phyloP scores from a whole-genome alignment of 345 rosid species.

The Dipteronia sinensis region DNA sequence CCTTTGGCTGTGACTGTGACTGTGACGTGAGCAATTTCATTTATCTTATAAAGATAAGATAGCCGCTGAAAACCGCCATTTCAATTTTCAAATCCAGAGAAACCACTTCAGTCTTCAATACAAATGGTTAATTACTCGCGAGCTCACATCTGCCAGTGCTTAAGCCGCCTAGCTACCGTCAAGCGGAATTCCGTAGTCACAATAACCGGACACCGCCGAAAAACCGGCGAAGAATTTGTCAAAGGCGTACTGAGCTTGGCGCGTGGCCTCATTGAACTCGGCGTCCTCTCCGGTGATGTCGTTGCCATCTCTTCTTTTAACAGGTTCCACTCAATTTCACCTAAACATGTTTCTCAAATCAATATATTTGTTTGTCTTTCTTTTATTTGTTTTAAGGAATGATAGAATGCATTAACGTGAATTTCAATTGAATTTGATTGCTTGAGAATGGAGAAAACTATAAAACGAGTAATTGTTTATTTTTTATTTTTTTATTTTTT shows the following conservation, averaged over 20 bases:
- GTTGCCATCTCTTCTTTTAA: conserved; percentile 73
- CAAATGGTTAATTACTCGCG: conserved; percentile 48
- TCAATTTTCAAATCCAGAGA: background rate
- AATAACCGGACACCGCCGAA: conserved; percentile 43
- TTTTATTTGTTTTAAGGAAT: too few relatives aligned
- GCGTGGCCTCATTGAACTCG: conserved; percentile 45
- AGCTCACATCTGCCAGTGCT: conserved; percentile 75
- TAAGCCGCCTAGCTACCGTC: conserved; percentile 51
- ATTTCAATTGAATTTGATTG: too few relatives aligned
- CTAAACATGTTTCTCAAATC: background rate
- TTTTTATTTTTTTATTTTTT: too few relatives aligned
- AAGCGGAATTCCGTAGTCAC: conserved; percentile 47
- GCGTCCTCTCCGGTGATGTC: conserved; percentile 57
- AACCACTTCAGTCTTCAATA: background rate
- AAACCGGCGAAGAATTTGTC: conserved; percentile 62
- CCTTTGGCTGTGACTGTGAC: too few relatives aligned
- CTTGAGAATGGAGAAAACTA: too few relatives aligned
- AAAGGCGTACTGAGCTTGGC: conserved; percentile 52
- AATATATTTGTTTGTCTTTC: background rate
- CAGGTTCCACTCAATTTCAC: conserved; percentile 43
- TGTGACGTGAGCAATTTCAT: too few relatives aligned
- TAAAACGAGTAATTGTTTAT: too few relatives aligned
- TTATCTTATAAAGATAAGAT: background rate
- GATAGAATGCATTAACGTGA: too few relatives aligned
- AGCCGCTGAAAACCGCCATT: background rate